A percentile compares a stretch with the other conserved stretches of the same genome.
Evolutionary conservation across 139 green algal species (phyloP).

Genomic region (Chlorella sp.): DNA sequence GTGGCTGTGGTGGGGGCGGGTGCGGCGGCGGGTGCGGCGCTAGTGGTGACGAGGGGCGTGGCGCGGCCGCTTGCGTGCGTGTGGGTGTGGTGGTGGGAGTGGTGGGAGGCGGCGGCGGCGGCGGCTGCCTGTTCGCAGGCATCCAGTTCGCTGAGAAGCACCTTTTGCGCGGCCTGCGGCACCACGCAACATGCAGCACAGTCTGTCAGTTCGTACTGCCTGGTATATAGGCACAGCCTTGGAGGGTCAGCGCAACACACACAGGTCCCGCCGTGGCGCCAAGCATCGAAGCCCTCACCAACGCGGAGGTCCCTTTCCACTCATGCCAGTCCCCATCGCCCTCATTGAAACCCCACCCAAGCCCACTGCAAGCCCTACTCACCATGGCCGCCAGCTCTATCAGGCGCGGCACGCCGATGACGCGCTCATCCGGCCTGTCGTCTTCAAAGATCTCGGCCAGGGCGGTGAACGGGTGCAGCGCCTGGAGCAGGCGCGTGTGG

Average conservation of each 20-base stretch:
- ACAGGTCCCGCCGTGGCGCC: too few species aligned
- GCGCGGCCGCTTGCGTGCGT: neutral
- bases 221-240: too few species aligned
- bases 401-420: neutral
- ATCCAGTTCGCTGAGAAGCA: too few species aligned
- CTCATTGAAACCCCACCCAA: neutral
- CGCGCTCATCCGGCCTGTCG: neutral
- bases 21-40: neutral
- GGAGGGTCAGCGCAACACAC: too few species aligned
- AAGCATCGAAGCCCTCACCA: neutral
- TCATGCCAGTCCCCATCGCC: neutral
- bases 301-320: neutral
- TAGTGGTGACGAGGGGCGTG: neutral
- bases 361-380: too few species aligned
- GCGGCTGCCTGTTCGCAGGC: too few species aligned
- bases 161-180: too few species aligned
- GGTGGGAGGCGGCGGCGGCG: neutral
- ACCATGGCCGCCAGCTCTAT: conserved; percentile 2
- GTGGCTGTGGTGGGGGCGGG: neutral
- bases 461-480: conserved; percentile 2
- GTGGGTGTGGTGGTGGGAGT: neutral
- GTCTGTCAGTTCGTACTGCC: too few species aligned
- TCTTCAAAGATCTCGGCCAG: neutral
- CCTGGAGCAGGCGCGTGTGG: neutral
- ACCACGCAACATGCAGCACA: too few species aligned